phyloP scores from a whole-genome alignment of 1,139 yeast species.

The Hyphopichia khmerensis region DNA sequence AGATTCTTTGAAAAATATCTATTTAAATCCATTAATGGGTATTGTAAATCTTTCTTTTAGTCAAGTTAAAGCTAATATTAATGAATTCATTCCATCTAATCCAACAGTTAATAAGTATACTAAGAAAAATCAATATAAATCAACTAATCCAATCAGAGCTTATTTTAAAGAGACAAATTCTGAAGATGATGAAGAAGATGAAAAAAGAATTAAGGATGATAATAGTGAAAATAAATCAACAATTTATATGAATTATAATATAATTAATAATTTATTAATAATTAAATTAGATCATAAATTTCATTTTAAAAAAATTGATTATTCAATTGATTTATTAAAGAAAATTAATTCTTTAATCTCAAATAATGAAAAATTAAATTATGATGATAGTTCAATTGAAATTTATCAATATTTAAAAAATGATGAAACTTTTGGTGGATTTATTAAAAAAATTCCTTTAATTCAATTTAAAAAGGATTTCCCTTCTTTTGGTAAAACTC shows the following conservation, averaged over 20 bases:
- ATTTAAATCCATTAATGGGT: slow-evolving; percentile 42
- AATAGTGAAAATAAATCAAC: slow-evolving; percentile 11
- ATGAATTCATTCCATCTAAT: slow-evolving; percentile 13
- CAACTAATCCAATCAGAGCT: slow-evolving; percentile 26
- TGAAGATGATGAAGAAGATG: neutral
- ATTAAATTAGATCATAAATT: slow-evolving; percentile 27
- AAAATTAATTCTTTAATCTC: slow-evolving; percentile 16
- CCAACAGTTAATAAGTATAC: slow-evolving; percentile 9
- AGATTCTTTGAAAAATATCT: slow-evolving; percentile 36
- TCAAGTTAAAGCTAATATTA: slow-evolving; percentile 33
- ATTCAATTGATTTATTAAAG: slow-evolving; percentile 10
- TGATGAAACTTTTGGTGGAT: neutral
- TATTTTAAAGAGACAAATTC: slow-evolving; percentile 16
- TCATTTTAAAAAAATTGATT: slow-evolving; percentile 7
- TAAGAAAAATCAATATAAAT: slow-evolving; percentile 18
- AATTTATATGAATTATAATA: slow-evolving; percentile 25
- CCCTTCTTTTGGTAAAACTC: neutral
- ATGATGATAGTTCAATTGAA: slow-evolving; percentile 16
- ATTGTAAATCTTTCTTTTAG: slow-evolving; percentile 17
- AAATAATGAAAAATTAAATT: slow-evolving; percentile 12
- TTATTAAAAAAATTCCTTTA: neutral
- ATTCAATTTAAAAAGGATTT: slow-evolving; percentile 2
- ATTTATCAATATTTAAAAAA: neutral
- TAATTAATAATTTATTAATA: slow-evolving; percentile 24
- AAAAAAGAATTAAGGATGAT: slow-evolving; percentile 2